Conservation (phyloP, 768 basidiomycete species). For the Tricholomella constricta region DNA sequence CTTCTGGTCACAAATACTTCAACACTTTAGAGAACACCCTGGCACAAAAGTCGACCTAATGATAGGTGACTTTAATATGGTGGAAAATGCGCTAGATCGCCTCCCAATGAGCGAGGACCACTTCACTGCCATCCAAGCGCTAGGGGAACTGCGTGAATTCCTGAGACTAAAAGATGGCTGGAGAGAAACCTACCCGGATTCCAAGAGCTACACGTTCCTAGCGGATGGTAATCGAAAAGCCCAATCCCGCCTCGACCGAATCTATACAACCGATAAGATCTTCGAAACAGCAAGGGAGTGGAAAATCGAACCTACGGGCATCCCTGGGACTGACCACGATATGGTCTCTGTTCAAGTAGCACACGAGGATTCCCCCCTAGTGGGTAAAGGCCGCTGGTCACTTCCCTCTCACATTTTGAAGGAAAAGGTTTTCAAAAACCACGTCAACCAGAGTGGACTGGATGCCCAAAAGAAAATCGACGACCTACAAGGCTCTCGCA, state of each 20-base stretch:
- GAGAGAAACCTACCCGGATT: slow-evolving; percentile 24
- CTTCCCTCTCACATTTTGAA: slow-evolving; percentile 22
- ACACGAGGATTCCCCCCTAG: slow-evolving; percentile 21
- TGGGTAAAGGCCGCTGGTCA: slow-evolving; percentile 34
- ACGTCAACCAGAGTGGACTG: not conserved
- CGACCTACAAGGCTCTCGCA: not conserved
- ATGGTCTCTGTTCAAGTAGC: not conserved
- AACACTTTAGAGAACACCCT: not conserved
- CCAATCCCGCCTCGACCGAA: slow-evolving; percentile 38
- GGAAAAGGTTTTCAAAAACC: slow-evolving; percentile 13
- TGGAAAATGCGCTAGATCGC: slow-evolving; percentile 38
- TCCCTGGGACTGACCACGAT: not conserved
- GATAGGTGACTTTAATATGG: slow-evolving; percentile 44
- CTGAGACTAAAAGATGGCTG: slow-evolving; percentile 33
- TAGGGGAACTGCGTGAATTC: slow-evolving; percentile 21
- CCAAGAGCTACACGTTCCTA: slow-evolving; percentile 27
- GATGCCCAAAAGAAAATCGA: not conserved
- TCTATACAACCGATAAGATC: slow-evolving; percentile 27
- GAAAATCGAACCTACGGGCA: not conserved
- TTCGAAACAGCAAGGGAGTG: not conserved
- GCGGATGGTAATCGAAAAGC: slow-evolving; percentile 10
- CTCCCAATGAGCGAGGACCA: slow-evolving; percentile 28
- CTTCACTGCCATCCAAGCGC: not conserved
- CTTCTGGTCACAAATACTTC: not conserved
- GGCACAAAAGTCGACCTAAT: slow-evolving; percentile 32